A percentile compares a stretch with the other conserved stretches of the same genome.
Evolutionary conservation across 2,329 filamentous ascomycete genomes (phyloP).

Genomic region (Tetracladium maxilliforme): DNA sequence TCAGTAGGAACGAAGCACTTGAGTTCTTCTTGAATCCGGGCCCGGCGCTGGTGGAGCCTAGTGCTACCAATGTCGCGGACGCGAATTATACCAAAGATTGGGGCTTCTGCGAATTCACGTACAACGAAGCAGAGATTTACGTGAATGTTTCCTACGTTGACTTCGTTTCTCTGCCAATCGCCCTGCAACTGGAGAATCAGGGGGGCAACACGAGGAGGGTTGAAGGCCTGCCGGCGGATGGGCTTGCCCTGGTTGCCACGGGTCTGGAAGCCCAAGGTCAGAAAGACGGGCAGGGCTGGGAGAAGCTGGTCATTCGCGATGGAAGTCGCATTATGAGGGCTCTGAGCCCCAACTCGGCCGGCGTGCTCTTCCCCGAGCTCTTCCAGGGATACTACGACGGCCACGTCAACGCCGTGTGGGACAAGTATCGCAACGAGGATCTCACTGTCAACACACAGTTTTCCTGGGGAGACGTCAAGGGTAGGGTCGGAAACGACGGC

Average conservation of each 20-base stretch:
- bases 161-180: slow-evolving; percentile 54
- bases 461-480: slow-evolving; percentile 33
- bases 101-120: slow-evolving; percentile 59
- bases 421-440: slow-evolving; percentile 22
- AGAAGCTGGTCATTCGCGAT: slow-evolving; percentile 26
- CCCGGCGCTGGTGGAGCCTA: slow-evolving; percentile 61
- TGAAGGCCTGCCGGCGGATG: slow-evolving; percentile 41
- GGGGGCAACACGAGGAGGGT: slow-evolving; percentile 30
- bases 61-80: slow-evolving; percentile 50
- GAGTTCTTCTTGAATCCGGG: slow-evolving; percentile 59
- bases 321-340: slow-evolving; percentile 17
- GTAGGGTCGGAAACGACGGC: no score
- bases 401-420: slow-evolving; percentile 25
- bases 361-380: slow-evolving; percentile 18
- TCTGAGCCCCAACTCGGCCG: slow-evolving; percentile 19
- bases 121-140: slow-evolving; percentile 44
- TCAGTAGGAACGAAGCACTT: slow-evolving; percentile 43
- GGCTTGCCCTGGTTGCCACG: slow-evolving; percentile 37
- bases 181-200: slow-evolving; percentile 29
- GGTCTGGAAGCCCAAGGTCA: slow-evolving; percentile 37
- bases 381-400: slow-evolving; percentile 24
- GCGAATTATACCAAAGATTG: slow-evolving; percentile 45
- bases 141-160: slow-evolving; percentile 64
- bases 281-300: slow-evolving; percentile 45
- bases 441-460: slow-evolving; percentile 50